A percentile compares a stretch with the other conserved stretches of the same genome.
These are phyloP conservation scores for Diaporthe nobilis DNA, from an alignment of 2,329 filamentous ascomycete species.

Conservation along the genomic window DNA sequence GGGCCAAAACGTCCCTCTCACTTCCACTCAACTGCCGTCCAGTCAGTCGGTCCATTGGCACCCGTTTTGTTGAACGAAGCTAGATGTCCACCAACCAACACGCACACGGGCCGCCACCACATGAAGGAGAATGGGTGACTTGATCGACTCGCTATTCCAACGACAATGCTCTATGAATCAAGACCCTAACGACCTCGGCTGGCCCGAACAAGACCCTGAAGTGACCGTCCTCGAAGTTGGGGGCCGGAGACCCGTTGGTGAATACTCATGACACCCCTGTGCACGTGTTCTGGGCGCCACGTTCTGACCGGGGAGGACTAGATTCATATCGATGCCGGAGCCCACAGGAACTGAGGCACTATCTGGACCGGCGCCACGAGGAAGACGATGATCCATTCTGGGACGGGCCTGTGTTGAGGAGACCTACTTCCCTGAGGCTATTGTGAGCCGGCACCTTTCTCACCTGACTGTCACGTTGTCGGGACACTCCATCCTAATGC, in stretches of 20 bases:
- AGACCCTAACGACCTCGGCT: conserved; percentile 36
- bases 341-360: conserved; percentile 27
- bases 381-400: conserved; percentile 32
- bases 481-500: not conserved
- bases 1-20: conserved; percentile 19
- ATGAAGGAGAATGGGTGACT: conserved; percentile 39
- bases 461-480: not conserved
- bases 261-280: conserved; percentile 24
- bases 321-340: conserved; percentile 33
- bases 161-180: conserved; percentile 35
- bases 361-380: conserved; percentile 26
- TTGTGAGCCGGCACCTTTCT: conserved; percentile 35
- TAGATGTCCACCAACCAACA: conserved; percentile 33
- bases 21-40: conserved; percentile 16
- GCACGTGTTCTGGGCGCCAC: not conserved
- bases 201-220: conserved; percentile 25
- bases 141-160: conserved; percentile 36
- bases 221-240: conserved; percentile 40
- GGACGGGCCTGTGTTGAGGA: conserved; percentile 6
- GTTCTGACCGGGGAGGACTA: conserved; percentile 15
- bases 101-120: conserved; percentile 31
- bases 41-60: conserved; percentile 21
- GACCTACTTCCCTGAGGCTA: conserved; percentile 35
- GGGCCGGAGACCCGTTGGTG: conserved; percentile 36
- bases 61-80: conserved; percentile 19